phyloP scores from a whole-genome alignment of 805 yeast species.

The Cyberlindnera xylosilytica region DNA sequence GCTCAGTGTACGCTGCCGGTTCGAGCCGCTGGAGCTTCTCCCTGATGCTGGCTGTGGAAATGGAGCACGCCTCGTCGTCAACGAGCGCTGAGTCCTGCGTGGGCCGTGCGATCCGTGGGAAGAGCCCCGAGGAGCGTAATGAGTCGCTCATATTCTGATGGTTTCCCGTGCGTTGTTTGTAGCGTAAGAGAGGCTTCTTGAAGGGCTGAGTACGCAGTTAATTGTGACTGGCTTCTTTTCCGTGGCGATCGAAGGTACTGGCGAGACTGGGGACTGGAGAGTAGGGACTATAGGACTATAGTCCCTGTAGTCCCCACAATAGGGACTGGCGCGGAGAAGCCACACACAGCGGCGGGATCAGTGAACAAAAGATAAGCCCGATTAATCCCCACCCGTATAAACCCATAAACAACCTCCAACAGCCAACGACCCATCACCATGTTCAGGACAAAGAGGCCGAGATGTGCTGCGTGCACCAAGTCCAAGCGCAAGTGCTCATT shows the following conservation, averaged over 20 bases:
- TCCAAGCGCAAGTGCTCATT: constrained; percentile 9
- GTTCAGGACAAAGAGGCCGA: constrained; percentile 5
- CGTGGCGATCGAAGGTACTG: too few species aligned
- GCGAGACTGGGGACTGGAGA: too few species aligned
- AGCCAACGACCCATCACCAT: background rate
- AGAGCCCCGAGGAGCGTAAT: constrained; percentile 1
- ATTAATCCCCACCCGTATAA: background rate
- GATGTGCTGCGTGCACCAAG: constrained; percentile 9
- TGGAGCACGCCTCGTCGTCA: constrained; percentile 11
- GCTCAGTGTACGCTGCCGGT: constrained; percentile 1
- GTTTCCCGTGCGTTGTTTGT: too few species aligned
- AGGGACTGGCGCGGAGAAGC: too few species aligned
- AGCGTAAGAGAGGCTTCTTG: too few species aligned
- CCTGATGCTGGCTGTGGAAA: constrained; percentile 7
- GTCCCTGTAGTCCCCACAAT: too few species aligned
- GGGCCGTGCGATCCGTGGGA: constrained; percentile 10
- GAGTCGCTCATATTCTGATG: background rate
- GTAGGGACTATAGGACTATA: too few species aligned
- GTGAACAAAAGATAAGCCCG: too few species aligned
- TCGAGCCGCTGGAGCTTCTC: constrained; percentile 7
- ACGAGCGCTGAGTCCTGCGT: background rate
- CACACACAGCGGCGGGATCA: too few species aligned
- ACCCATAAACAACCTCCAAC: too few species aligned
- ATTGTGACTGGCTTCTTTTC: too few species aligned
- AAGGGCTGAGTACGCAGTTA: too few species aligned